These are phyloP conservation scores for Arthrobotrys iridis DNA, from an alignment of 2,329 filamentous ascomycete species.

Conservation along the genomic window DNA sequence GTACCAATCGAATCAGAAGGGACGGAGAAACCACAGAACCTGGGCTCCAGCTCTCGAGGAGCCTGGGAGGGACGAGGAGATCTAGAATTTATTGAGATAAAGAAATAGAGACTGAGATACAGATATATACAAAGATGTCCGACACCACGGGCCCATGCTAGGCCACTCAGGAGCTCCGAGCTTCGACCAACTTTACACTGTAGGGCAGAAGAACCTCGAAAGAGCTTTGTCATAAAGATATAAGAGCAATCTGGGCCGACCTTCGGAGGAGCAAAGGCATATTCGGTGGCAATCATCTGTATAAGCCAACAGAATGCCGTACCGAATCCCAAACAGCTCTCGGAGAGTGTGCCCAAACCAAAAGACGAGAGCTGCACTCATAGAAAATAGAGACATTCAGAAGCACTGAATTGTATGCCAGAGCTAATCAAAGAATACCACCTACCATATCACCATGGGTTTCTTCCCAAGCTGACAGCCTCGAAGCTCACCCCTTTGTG, in stretches of 20 bases:
- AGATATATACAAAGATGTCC: not conserved
- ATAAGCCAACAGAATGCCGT: too few relatives aligned
- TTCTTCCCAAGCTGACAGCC: not conserved
- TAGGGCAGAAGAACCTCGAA: not conserved
- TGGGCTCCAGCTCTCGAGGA: not conserved
- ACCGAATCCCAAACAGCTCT: too few relatives aligned
- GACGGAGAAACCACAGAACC: not conserved
- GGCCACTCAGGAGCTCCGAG: not conserved
- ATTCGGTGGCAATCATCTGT: not conserved
- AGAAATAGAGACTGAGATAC: not conserved
- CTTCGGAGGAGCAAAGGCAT: not conserved
- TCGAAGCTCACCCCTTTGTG: slow-evolving; percentile 7
- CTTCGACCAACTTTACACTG: not conserved
- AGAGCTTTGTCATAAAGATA: not conserved
- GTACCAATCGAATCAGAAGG: not conserved
- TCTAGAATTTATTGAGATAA: slow-evolving; percentile 11
- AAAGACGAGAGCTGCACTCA: not conserved
- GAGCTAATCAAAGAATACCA: not conserved
- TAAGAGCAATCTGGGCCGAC: not conserved
- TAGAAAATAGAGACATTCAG: not conserved
- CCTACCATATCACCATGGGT: too few relatives aligned
- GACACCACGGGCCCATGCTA: not conserved
- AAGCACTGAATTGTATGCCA: not conserved
- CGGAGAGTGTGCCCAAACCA: too few relatives aligned
- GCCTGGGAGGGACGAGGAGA: not conserved